Conservation (phyloP, 768 basidiomycete genomes). For the Mycena haematopus region DNA sequence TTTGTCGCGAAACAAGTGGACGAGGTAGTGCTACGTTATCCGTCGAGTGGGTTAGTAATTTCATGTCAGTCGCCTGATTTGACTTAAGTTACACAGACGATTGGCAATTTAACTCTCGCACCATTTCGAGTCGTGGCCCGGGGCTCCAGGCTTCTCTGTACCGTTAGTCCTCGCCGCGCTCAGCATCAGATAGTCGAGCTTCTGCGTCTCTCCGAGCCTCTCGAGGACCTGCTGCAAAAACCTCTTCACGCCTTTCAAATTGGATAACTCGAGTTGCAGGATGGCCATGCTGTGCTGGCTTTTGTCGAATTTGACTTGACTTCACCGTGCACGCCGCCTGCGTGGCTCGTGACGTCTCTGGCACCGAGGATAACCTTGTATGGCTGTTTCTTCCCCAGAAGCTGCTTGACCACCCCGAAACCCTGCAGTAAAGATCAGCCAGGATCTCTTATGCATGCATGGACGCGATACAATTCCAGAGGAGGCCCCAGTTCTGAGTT, state of each 20-base stretch:
- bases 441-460: too few relatives aligned
- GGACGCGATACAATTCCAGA: constrained; percentile 20
- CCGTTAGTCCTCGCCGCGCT: constrained; percentile 17
- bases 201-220: background rate
- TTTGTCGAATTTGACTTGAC: background rate
- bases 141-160: background rate
- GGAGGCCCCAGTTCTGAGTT: constrained; percentile 24
- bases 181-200: constrained; percentile 19
- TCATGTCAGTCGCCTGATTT: too few relatives aligned
- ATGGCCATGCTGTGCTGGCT: constrained; percentile 11
- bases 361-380: constrained; percentile 26
- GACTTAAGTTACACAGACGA: constrained; percentile 16
- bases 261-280: constrained; percentile 23
- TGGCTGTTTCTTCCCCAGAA: constrained; percentile 12
- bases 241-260: constrained; percentile 16
- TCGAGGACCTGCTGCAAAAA: constrained; percentile 22
- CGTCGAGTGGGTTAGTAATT: background rate
- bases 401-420: constrained; percentile 27
- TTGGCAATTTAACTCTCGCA: constrained; percentile 24
- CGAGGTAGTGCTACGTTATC: constrained; percentile 26
- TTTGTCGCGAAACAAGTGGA: constrained; percentile 24
- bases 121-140: constrained; percentile 23
- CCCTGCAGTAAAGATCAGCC: constrained; percentile 10
- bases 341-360: constrained; percentile 9
- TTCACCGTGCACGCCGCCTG: constrained; percentile 19